Evolutionary conservation across 495 filamentous ascomycete species (phyloP).

Genomic region (Emericellopsis terricola): DNA sequence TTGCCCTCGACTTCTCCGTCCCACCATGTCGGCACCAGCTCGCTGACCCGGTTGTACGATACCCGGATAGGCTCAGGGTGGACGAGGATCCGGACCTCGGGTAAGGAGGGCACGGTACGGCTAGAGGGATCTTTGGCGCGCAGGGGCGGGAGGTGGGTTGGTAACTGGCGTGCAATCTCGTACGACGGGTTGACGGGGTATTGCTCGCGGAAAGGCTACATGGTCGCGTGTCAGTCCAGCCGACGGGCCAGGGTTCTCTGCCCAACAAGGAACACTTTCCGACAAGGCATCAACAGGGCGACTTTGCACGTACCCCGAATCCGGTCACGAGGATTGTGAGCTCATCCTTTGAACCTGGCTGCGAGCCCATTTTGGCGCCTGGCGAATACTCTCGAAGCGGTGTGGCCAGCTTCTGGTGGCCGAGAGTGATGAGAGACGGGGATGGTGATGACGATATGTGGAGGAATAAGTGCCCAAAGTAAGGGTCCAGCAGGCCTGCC

Average conservation of each 20-base stretch:
- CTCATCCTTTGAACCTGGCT: slow-evolving; percentile 18
- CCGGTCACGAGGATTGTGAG: slow-evolving; percentile 55
- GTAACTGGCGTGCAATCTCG: slow-evolving; percentile 38
- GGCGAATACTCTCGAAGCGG: no score
- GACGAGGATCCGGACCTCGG: slow-evolving; percentile 43
- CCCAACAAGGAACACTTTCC: no score
- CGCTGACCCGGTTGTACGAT: slow-evolving; percentile 44
- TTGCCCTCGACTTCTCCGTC: slow-evolving; percentile 13
- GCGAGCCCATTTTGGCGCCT: slow-evolving; percentile 3
- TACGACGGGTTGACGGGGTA: slow-evolving; percentile 55
- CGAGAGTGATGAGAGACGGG: no score
- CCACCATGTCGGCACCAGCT: slow-evolving; percentile 43
- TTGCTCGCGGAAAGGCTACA: slow-evolving; percentile 50
- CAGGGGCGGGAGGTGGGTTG: slow-evolving; percentile 31
- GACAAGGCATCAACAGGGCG: slow-evolving; percentile 5
- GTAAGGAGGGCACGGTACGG: slow-evolving; percentile 14
- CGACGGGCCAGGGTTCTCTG: slow-evolving; percentile 1
- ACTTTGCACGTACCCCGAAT: slow-evolving; percentile 48
- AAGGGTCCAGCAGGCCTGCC: no score
- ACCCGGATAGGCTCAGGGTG: slow-evolving; percentile 52
- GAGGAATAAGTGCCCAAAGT: no score
- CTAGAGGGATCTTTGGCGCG: slow-evolving; percentile 14
- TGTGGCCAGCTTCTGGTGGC: no score
- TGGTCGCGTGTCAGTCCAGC: no score
- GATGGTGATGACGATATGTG: no score